phyloP scores from a whole-genome alignment of 768 basidiomycete species.

The Trametes cingulata region DNA sequence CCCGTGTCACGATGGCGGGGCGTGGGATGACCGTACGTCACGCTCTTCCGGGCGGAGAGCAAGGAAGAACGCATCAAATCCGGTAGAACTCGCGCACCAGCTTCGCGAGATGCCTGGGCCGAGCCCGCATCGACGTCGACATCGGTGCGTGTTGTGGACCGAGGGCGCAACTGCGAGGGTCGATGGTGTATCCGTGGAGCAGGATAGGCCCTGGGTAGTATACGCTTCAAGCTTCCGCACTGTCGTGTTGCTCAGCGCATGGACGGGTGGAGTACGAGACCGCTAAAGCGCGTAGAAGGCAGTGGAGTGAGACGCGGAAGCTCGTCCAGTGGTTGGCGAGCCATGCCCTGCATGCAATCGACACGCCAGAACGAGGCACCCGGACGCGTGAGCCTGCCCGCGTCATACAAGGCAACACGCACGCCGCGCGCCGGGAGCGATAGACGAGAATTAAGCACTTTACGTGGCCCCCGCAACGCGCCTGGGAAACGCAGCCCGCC shows the following conservation, averaged over 20 bases:
- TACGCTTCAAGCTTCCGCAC: neutral
- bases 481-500: neutral
- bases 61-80: neutral
- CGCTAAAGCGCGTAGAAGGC: neutral
- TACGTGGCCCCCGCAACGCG: neutral
- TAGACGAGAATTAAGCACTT: neutral
- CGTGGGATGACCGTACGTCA: conserved; percentile 4
- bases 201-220: neutral
- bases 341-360: too few relatives aligned
- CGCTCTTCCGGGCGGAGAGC: neutral
- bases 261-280: neutral
- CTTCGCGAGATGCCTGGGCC: neutral
- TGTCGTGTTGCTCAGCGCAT: neutral
- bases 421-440: neutral
- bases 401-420: too few relatives aligned
- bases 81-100: conserved; percentile 1
- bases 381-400: neutral
- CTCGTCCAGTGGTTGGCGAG: too few relatives aligned
- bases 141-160: neutral
- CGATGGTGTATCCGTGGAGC: neutral
- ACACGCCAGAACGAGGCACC: neutral
- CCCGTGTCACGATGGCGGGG: neutral
- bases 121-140: neutral
- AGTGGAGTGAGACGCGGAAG: too few relatives aligned
- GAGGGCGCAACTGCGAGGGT: neutral